Evolutionary conservation across 2,329 filamentous ascomycete species (phyloP).

Genomic region (Teratosphaeriaceae sp.): DNA sequence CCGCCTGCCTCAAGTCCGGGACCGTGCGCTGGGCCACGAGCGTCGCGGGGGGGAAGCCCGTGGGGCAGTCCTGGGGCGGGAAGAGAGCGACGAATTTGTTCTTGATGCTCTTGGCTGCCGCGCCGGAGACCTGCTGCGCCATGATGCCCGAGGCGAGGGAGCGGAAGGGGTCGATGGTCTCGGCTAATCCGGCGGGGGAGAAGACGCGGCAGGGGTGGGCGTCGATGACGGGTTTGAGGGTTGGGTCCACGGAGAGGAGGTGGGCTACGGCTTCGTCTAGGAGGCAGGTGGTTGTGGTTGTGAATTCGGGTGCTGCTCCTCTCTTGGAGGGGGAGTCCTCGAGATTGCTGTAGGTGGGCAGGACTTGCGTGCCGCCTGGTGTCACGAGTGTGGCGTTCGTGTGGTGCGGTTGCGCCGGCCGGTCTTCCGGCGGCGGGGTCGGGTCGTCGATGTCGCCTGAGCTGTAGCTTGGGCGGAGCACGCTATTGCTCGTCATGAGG

Average conservation of each 20-base stretch:
- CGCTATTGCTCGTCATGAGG: conserved; percentile 36
- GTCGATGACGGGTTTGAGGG: conserved; percentile 65
- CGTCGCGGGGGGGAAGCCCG: conserved; percentile 65
- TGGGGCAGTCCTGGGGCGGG: conserved; percentile 24
- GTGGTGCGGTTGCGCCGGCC: conserved; percentile 56
- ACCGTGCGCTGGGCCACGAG: conserved; percentile 61
- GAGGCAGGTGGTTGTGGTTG: conserved; percentile 52
- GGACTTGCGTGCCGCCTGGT: conserved; percentile 59
- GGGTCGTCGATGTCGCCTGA: conserved; percentile 35
- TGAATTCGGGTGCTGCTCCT: conserved; percentile 29
- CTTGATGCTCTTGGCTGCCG: conserved; percentile 84
- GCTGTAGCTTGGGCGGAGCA: conserved; percentile 28
- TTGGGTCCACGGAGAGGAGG: conserved; percentile 65
- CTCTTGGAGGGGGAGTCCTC: conserved; percentile 32
- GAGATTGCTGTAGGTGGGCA: conserved; percentile 42
- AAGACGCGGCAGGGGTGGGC: conserved; percentile 73
- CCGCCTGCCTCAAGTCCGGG: conserved; percentile 68
- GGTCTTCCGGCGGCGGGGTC: conserved; percentile 29
- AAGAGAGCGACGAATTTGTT: conserved; percentile 76
- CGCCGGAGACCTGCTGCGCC: conserved; percentile 91
- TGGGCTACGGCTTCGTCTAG: conserved; percentile 70
- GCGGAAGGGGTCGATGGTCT: conserved; percentile 83
- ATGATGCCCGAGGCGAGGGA: conserved; percentile 82
- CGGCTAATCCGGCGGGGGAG: conserved; percentile 69
- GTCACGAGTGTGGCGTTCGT: conserved; percentile 69